Evolutionary conservation across 2,329 filamentous ascomycete genomes (phyloP), one percentile per base, ranked within the genome.

Genomic region (Neoascochyta sp.): DNA sequence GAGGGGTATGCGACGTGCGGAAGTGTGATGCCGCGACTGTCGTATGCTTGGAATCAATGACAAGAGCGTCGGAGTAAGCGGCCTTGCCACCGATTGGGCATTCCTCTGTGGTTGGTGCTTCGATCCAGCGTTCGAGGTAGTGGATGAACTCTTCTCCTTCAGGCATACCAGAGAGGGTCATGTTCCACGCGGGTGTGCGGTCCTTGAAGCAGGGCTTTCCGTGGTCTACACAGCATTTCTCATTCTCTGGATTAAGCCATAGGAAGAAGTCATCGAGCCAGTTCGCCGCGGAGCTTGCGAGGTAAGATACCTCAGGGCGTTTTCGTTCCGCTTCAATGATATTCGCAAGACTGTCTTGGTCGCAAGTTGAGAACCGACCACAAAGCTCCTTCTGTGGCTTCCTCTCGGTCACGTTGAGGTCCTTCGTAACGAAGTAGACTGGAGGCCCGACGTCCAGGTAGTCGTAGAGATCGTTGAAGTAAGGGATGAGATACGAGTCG

Each of bases 221-320:
- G 9, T 58, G 54, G 11, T 62, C 55, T 20, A 84, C 73, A 50
- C 86, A 95, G 66, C 78, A 80, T 20, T 74, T 68, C 24, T 88
- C 83, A 23, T 63, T 62, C 16, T 59, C 49, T 0, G 92, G 92
- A 48, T 96, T 94, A n/a, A 96, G 70, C 90, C 92, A 98, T 37
- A 86, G 75, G 65, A 96, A 87, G 66, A 87, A 96, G 57, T 98
- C 92, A 45, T 98, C 92, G 11, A 98, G 76, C 92, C 92, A 98
- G 61, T 85, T 95, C 3, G 93, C 92, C 1, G 90, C 81, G 0
- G 88, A 84, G 7, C 89, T 81, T 5, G 87, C 76, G 45, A 98
- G 86, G 61, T 88, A 96, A 1, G 88, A 95, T 1, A 90, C 72
- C 5, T 93, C 78, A 0, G 88, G 76, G 20, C 92, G 79, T 67